phyloP scores from a whole-genome alignment of 306 rosid genomes.

The Coriaria nepalensis region DNA sequence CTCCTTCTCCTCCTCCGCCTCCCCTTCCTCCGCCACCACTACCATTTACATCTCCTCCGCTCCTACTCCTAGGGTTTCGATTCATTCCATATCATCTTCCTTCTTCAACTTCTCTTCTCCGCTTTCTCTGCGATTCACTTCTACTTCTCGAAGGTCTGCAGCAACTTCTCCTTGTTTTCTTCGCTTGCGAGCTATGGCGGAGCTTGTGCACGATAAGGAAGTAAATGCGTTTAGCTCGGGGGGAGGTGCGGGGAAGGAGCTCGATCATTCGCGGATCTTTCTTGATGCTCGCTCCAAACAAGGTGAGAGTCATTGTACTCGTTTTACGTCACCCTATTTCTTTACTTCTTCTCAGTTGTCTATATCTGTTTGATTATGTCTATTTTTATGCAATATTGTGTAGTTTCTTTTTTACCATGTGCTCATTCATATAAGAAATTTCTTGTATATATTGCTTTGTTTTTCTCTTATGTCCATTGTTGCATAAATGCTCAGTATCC shows the following conservation, averaged over 20 bases:
- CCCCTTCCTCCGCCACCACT: constrained; percentile 11
- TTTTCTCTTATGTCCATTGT: no score
- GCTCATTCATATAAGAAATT: no score
- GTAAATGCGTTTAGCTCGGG: constrained; percentile 1
- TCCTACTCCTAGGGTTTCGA: neutral
- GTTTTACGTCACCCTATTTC: neutral
- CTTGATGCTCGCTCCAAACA: constrained; percentile 24
- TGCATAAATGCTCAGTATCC: no score
- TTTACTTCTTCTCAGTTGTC: neutral
- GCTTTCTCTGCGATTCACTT: constrained; percentile 16
- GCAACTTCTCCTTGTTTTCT: no score
- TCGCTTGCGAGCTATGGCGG: constrained; percentile 26
- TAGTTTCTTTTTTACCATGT: no score
- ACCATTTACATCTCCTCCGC: neutral
- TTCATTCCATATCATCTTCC: constrained; percentile 2
- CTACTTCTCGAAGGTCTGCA: constrained; percentile 4
- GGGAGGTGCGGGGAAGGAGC: constrained; percentile 9
- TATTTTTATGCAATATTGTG: neutral
- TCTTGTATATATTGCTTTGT: no score
- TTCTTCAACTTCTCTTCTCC: constrained; percentile 13
- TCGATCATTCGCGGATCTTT: constrained; percentile 28
- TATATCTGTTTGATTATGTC: neutral
- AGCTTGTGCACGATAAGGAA: constrained; percentile 25
- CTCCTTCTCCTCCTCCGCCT: constrained; percentile 7
- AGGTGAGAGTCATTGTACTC: constrained; percentile 19